A percentile compares a stretch with the other conserved stretches of the same genome.
These are phyloP conservation scores for Gossypium davidsonii DNA, from an alignment of 441 rosid genomes.

Conservation along the genomic window DNA sequence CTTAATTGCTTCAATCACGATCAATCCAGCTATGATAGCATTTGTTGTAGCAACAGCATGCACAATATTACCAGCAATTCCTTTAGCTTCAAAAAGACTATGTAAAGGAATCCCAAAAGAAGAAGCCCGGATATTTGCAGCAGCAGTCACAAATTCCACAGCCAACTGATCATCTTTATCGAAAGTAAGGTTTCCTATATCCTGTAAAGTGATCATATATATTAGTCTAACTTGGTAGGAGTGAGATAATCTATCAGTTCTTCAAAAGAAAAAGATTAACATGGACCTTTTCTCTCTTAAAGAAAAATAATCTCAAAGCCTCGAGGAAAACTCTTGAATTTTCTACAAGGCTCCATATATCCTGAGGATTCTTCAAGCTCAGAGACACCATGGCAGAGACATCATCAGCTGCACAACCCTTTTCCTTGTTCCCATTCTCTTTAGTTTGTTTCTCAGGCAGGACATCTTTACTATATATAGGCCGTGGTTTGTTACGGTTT, in stretches of 20 bases:
- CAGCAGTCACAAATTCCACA: slow-evolving; percentile 93
- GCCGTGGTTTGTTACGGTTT: slow-evolving; percentile 67
- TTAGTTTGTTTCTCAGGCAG: slow-evolving; percentile 43
- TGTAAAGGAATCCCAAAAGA: slow-evolving; percentile 89
- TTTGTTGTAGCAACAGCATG: slow-evolving; percentile 98
- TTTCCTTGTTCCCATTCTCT: slow-evolving; percentile 58
- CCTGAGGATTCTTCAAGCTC: slow-evolving; percentile 96
- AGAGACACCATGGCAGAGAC: slow-evolving; percentile 73
- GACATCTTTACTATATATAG: slow-evolving; percentile 61
- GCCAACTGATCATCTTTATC: slow-evolving; percentile 99
- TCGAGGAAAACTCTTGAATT: slow-evolving; percentile 76
- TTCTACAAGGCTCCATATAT: slow-evolving; percentile 74
- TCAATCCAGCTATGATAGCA: slow-evolving; percentile 85
- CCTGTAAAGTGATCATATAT: slow-evolving; percentile 36
- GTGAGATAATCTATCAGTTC: slow-evolving; percentile 11
- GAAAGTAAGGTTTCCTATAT: slow-evolving; percentile 79
- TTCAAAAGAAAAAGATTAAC: slow-evolving; percentile 3
- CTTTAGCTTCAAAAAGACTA: slow-evolving; percentile 98
- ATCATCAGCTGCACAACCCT: slow-evolving; percentile 31
- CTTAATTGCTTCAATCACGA: slow-evolving; percentile 95
- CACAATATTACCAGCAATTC: slow-evolving; percentile 95
- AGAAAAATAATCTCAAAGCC: slow-evolving; percentile 27
- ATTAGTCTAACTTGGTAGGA: slow-evolving; percentile 1
- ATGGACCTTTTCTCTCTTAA: slow-evolving; percentile 64
- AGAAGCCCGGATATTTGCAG: slow-evolving; percentile 94